These are phyloP conservation scores for Daldinia concentrica DNA, from an alignment of 495 filamentous ascomycete species.

Conservation along the genomic window DNA sequence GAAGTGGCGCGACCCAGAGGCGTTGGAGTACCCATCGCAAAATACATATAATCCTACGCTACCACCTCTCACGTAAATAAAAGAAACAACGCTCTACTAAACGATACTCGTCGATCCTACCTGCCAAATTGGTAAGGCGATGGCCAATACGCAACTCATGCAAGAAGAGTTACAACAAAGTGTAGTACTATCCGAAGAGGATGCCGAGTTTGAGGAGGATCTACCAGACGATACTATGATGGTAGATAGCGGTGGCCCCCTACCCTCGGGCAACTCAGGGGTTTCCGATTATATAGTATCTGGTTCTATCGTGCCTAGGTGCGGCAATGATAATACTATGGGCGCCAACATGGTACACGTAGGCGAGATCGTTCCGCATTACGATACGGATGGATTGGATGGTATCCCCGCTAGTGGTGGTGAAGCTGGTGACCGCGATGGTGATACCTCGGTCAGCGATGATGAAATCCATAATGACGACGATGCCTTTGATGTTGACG, in stretches of 20 bases:
- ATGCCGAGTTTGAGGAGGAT: constrained; percentile 49
- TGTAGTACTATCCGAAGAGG: constrained; percentile 56
- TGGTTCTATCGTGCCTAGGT: constrained; percentile 45
- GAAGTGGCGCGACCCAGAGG: constrained; percentile 37
- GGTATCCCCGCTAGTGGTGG: constrained; percentile 54
- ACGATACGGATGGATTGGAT: constrained; percentile 45
- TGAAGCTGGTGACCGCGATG: constrained; percentile 54
- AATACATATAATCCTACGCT: constrained; percentile 6
- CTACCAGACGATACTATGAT: constrained; percentile 27
- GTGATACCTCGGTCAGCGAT: constrained; percentile 49
- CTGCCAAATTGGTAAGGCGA: constrained; percentile 29
- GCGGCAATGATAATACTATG: not conserved
- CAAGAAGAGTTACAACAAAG: constrained; percentile 62
- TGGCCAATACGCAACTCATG: constrained; percentile 61
- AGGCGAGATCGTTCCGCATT: constrained; percentile 39
- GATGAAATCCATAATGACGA: constrained; percentile 56
- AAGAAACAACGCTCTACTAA: not conserved
- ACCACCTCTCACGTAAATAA: not conserved
- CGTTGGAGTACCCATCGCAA: constrained; percentile 26
- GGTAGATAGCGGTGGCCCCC: constrained; percentile 49
- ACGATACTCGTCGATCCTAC: not conserved
- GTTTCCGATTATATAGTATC: constrained; percentile 48
- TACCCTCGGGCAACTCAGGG: constrained; percentile 47
- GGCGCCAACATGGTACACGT: constrained; percentile 42
- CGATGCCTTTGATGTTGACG: constrained; percentile 47